Percentiles rank a stretch among this genome's conserved stretches.
Evolutionary conservation across 352 stramenopile species (phyloP).

Genomic region (Phytophthora colocasiae): DNA sequence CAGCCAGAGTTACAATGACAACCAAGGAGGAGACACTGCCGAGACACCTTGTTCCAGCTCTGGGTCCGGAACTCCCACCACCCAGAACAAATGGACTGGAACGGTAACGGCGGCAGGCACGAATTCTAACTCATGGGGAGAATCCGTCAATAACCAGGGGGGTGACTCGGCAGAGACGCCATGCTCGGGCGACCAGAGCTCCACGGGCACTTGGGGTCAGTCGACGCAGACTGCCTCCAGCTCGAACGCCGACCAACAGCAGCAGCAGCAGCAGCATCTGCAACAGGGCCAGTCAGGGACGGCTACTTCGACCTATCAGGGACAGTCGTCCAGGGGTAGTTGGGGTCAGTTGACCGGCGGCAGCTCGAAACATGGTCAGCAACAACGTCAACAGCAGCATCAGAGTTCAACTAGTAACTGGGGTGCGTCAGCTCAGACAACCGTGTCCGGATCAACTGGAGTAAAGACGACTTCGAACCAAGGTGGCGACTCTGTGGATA

Average conservation of each 20-base stretch:
- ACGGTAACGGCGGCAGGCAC: slow-evolving; percentile 13
- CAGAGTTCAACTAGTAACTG: not conserved
- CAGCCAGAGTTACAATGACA: not conserved
- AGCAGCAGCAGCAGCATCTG: slow-evolving; percentile 3
- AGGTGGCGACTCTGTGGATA: no score
- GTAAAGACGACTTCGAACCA: not conserved
- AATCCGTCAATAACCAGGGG: slow-evolving; percentile 9
- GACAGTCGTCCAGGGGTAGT: not conserved
- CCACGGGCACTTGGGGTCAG: slow-evolving; percentile 18
- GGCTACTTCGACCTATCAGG: not conserved
- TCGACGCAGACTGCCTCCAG: slow-evolving; percentile 18
- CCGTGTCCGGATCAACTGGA: slow-evolving; percentile 13
- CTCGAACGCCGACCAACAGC: slow-evolving; percentile 2
- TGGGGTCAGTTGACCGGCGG: not conserved
- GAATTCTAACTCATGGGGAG: slow-evolving; percentile 1
- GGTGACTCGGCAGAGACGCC: slow-evolving; percentile 22
- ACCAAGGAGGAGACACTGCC: slow-evolving; percentile 2
- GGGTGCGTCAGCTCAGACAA: not conserved
- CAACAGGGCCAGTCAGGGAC: no score
- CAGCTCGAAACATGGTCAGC: not conserved
- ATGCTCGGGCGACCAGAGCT: slow-evolving; percentile 24
- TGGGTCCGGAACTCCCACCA: slow-evolving; percentile 6
- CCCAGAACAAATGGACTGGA: slow-evolving; percentile 16
- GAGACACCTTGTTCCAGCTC: slow-evolving; percentile 24
- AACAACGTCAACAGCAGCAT: not conserved